phyloP scores from a whole-genome alignment of 306 rosid species.

The Medicago truncatula region MtrunA17r5.0-ANR NC_053042.1:144001-144500 shows the following conservation, averaged over 20 bases:
- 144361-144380: slow-evolving; percentile 89
- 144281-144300: slow-evolving; percentile 36
- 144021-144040: background rate
- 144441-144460: slow-evolving; percentile 20
- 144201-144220: slow-evolving; percentile 48
- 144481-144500: slow-evolving; percentile 5
- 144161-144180: slow-evolving; percentile 68
- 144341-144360: slow-evolving; percentile 85
- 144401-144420: slow-evolving; percentile 76
- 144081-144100: slow-evolving; percentile 24
- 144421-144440: slow-evolving; percentile 44
- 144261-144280: slow-evolving; percentile 28
- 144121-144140: slow-evolving; percentile 69
- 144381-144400: slow-evolving; percentile 96
- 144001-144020: slow-evolving; percentile 1
- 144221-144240: slow-evolving; percentile 22
- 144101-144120: slow-evolving; percentile 65
- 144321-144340: slow-evolving; percentile 89
- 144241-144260: slow-evolving; percentile 18
- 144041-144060: slow-evolving; percentile 20
- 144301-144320: slow-evolving; percentile 97
- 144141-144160: slow-evolving; percentile 73
- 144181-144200: slow-evolving; percentile 87
- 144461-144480: slow-evolving; percentile 23
- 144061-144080: background rate